Evolutionary conservation across 2,329 filamentous ascomycete genomes (phyloP).

Genomic region (Phaeophleospora eucalypticola): DNA sequence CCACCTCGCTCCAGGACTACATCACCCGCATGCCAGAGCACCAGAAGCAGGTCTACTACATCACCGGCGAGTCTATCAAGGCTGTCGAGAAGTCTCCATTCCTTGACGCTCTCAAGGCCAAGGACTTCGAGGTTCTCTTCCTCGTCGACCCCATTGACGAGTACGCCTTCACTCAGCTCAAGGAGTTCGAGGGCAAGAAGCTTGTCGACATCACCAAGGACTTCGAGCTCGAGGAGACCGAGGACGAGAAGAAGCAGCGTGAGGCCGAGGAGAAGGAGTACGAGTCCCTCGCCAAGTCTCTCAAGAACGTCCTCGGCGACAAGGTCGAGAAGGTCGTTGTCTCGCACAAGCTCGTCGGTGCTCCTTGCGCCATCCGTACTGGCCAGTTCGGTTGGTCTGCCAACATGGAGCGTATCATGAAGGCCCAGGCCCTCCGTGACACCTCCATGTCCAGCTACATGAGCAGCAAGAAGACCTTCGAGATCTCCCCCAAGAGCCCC

Average conservation of each 20-base stretch:
- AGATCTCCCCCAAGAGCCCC: slow-evolving; percentile 97
- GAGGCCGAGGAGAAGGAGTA: slow-evolving; percentile 98
- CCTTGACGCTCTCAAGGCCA: slow-evolving; percentile 96
- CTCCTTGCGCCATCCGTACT: slow-evolving; percentile 97
- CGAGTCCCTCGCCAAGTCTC: slow-evolving; percentile 87
- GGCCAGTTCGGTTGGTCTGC: slow-evolving; percentile 99
- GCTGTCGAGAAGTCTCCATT: slow-evolving; percentile 97
- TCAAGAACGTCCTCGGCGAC: slow-evolving; percentile 99
- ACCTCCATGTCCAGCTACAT: slow-evolving; percentile 99
- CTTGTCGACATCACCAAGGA: slow-evolving; percentile 99
- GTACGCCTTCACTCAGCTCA: slow-evolving; percentile 99
- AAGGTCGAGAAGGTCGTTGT: slow-evolving; percentile 99
- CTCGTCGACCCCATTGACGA: slow-evolving; percentile 98
- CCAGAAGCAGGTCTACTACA: slow-evolving; percentile 99
- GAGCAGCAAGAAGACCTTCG: slow-evolving; percentile 99
- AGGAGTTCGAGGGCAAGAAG: slow-evolving; percentile 99
- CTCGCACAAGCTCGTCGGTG: slow-evolving; percentile 90
- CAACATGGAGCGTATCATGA: slow-evolving; percentile 99
- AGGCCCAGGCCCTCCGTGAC: slow-evolving; percentile 98
- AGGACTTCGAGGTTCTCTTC: slow-evolving; percentile 99
- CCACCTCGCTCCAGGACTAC: slow-evolving; percentile 93
- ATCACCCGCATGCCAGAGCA: slow-evolving; percentile 99
- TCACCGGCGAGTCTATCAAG: slow-evolving; percentile 99
- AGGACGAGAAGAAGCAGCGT: slow-evolving; percentile 95
- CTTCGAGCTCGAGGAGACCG: slow-evolving; percentile 99